These are phyloP conservation scores for Candolleomyces eurysporus DNA, from an alignment of 768 basidiomycete genomes.

Conservation along the genomic window DNA sequence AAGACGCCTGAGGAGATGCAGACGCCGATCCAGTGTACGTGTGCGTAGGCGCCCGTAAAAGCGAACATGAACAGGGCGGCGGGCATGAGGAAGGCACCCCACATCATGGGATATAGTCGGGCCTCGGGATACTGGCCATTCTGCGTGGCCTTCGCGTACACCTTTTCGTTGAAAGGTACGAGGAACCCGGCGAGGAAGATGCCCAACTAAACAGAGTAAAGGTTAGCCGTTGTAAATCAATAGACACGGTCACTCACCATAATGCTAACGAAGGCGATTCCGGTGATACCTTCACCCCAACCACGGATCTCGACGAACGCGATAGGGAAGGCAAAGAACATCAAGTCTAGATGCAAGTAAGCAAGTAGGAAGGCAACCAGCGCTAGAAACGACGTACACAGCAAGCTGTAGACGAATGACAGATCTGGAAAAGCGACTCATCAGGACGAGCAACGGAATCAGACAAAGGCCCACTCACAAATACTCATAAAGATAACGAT, in stretches of 20 bases:
- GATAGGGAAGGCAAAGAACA: constrained; percentile 46
- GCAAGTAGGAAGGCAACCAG: too few species aligned
- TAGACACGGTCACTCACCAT: constrained; percentile 25
- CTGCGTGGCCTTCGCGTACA: constrained; percentile 28
- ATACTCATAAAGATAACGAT: constrained; percentile 43
- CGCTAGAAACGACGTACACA: constrained; percentile 17
- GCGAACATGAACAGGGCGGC: constrained; percentile 43
- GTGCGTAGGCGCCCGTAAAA: constrained; percentile 39
- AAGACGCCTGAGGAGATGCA: constrained; percentile 37
- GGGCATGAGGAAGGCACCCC: constrained; percentile 37
- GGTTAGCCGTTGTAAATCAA: neutral
- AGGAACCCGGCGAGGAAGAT: constrained; percentile 28
- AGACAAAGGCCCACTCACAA: constrained; percentile 23
- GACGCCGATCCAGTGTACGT: constrained; percentile 39
- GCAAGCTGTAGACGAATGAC: constrained; percentile 41
- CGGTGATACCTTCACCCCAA: constrained; percentile 37
- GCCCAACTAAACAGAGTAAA: constrained; percentile 25
- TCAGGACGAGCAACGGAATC: neutral
- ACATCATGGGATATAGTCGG: constrained; percentile 40
- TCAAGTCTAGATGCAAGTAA: constrained; percentile 28
- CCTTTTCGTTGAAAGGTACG: constrained; percentile 34
- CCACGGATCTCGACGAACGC: constrained; percentile 39
- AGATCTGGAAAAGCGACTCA: constrained; percentile 28
- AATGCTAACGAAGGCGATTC: constrained; percentile 43
- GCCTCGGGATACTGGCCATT: constrained; percentile 42